Evolutionary conservation across 2,329 filamentous ascomycete species (phyloP).

Genomic region (Ophiostoma triangulosporum): DNA sequence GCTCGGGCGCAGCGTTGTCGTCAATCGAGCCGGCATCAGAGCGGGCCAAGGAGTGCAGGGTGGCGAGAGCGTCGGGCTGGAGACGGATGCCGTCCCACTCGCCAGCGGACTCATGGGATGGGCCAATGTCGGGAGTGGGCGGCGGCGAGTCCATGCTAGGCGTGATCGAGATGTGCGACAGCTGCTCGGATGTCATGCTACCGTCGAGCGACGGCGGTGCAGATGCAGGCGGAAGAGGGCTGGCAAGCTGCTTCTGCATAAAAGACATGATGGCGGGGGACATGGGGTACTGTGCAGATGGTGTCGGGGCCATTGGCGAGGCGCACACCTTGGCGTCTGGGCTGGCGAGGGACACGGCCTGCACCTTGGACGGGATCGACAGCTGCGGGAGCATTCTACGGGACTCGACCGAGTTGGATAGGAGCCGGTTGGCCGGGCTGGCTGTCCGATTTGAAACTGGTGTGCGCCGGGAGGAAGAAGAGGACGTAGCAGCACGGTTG

Average conservation of each 20-base stretch:
- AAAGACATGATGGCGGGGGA: conserved; percentile 62
- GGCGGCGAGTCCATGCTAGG: conserved; percentile 55
- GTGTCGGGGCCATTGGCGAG: conserved; percentile 49
- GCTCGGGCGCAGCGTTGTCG: conserved; percentile 45
- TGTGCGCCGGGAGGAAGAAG: background rate
- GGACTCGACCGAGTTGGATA: conserved; percentile 20
- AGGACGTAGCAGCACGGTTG: background rate
- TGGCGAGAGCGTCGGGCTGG: conserved; percentile 67
- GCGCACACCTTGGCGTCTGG: conserved; percentile 33
- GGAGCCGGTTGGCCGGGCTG: background rate
- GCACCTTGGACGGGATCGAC: conserved; percentile 34
- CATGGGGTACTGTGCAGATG: conserved; percentile 56
- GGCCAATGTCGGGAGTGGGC: conserved; percentile 61
- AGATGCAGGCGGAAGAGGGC: conserved; percentile 59
- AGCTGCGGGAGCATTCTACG: conserved; percentile 32
- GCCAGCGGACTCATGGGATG: conserved; percentile 36
- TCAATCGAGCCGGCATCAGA: conserved; percentile 37
- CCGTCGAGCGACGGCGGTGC: conserved; percentile 82
- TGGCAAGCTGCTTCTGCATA: conserved; percentile 48
- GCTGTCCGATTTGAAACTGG: background rate
- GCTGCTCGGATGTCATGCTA: conserved; percentile 75
- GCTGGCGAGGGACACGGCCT: conserved; percentile 21
- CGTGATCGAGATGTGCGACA: conserved; percentile 34
- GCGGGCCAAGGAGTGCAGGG: conserved; percentile 59
- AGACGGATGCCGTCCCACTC: conserved; percentile 64